Base-by-base conservation (phyloP, 169 alveolate species). In the Theileria orientalis region DNA sequence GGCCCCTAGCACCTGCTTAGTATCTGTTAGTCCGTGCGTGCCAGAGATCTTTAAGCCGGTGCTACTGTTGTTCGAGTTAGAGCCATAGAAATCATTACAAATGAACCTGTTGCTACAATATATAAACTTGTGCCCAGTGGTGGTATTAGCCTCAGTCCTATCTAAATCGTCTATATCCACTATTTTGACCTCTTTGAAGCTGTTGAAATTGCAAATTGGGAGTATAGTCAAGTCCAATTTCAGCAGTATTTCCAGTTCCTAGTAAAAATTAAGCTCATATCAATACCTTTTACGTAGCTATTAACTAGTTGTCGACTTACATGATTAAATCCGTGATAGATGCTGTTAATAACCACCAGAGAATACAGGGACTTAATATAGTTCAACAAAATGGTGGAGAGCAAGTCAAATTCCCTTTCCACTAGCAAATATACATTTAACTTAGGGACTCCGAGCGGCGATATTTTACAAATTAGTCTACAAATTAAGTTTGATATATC, bases 321-420 rank as follows among this genome's bases (percentile, higher is more conserved):
- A n/a, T n/a, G 37, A 6, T 56, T 56, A 32, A 23, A 56, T n/a
- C n/a, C n/a, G 35, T 8, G 11, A 0, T 16, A 1, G 2, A 23
- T 3, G 21, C 21, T n/a, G 3, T 56, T 33, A 5, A 33, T 37
- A 13, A 79, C 54, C n/a, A 79, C 71, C 21, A 66, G 57, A 6
- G 87, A 57, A 41, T 79, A 79, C 0, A 79, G 74, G 16, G 83
- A 42, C 29, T 51, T 77, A 44, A 79, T 29, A 29, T 79, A 79
- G 33, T 79, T 78, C 13, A 79, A 49, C 11, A 66, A 40, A 27
- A 79, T 49, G 27, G 87, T 72, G 8, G 83, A 79, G 59, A 60
- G 52, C 23, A 79, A 37, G 47, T 70, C 27, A 8, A 44, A 29
- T 19, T 33, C 69, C 29, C 69, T 62, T 11, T 52, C 83, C 30